Percentiles rank a stretch among this genome's conserved stretches.
Evolutionary conservation across 192 early-diverging fungal species (phyloP).

Genomic region (Pecoramyces ruminantium): DNA sequence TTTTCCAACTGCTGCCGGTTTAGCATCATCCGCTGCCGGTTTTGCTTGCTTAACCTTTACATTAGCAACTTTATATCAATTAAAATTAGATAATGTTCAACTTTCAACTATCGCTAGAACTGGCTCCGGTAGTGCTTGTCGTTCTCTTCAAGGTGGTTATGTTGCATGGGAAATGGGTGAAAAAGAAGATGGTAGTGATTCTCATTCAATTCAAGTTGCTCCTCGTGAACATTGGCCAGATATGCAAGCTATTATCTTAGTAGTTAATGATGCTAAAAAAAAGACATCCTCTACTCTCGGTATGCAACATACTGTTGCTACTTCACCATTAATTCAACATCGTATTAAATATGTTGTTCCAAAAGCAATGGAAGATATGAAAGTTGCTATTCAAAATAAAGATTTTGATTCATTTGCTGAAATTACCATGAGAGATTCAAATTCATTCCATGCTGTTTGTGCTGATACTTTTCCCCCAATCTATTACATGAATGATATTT

Average conservation of each 20-base stretch:
- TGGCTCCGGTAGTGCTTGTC: slow-evolving; percentile 94
- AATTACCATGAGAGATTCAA: slow-evolving; percentile 93
- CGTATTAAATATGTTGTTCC: slow-evolving; percentile 79
- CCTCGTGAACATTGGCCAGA: slow-evolving; percentile 85
- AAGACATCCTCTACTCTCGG: slow-evolving; percentile 77
- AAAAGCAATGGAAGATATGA: slow-evolving; percentile 74
- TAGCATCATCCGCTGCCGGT: slow-evolving; percentile 92
- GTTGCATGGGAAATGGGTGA: slow-evolving; percentile 92
- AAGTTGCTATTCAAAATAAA: slow-evolving; percentile 54
- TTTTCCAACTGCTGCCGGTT: slow-evolving; percentile 96
- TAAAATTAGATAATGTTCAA: slow-evolving; percentile 50
- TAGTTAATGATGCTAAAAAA: slow-evolving; percentile 87
- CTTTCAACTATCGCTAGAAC: slow-evolving; percentile 81
- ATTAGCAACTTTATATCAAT: slow-evolving; percentile 51
- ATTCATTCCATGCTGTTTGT: slow-evolving; percentile 98
- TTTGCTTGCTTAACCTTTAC: slow-evolving; percentile 85
- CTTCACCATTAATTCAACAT: slow-evolving; percentile 68
- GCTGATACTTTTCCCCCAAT: slow-evolving; percentile 98
- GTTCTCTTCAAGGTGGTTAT: slow-evolving; percentile 93
- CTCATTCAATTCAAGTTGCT: slow-evolving; percentile 81
- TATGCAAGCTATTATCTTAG: slow-evolving; percentile 83
- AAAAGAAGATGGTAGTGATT: slow-evolving; percentile 63
- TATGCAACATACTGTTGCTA: slow-evolving; percentile 93
- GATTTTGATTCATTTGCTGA: slow-evolving; percentile 88
- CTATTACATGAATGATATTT: slow-evolving; percentile 93